Conservation (phyloP, 192 early-diverging fungal species). For the Rhizophagus sp. region DNA sequence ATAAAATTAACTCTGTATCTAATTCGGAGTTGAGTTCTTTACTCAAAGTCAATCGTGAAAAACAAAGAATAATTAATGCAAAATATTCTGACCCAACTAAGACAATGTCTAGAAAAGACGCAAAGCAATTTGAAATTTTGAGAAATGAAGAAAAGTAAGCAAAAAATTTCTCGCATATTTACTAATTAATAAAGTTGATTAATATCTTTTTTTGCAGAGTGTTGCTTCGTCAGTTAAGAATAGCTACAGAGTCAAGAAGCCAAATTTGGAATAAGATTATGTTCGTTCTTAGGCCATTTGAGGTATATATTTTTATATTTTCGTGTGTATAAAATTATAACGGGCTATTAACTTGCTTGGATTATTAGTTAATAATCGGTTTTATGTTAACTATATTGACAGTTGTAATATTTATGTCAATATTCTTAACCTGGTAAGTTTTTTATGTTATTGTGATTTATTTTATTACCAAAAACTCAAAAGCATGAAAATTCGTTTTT, state of each 20-base stretch:
- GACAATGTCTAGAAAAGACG: background rate
- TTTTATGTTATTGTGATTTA: background rate
- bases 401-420: background rate
- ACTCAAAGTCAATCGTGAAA: background rate
- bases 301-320: background rate
- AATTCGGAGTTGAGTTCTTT: background rate
- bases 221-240: background rate
- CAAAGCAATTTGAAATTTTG: background rate
- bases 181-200: background rate
- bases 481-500: background rate
- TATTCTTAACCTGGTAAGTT: slow-evolving; percentile 26
- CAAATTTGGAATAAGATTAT: slow-evolving; percentile 3
- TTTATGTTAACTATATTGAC: background rate
- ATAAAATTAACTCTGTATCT: background rate
- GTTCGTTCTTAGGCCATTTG: slow-evolving; percentile 1
- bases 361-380: background rate
- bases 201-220: background rate
- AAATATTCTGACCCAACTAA: background rate
- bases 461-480: background rate
- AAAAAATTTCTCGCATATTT: background rate
- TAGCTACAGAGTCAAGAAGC: background rate
- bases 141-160: background rate
- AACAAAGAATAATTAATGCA: slow-evolving; percentile 2
- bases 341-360: background rate
- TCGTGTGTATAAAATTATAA: background rate